Evolutionary conservation across 805 yeast species (phyloP).

Genomic region (Myxozyma udenii): DNA sequence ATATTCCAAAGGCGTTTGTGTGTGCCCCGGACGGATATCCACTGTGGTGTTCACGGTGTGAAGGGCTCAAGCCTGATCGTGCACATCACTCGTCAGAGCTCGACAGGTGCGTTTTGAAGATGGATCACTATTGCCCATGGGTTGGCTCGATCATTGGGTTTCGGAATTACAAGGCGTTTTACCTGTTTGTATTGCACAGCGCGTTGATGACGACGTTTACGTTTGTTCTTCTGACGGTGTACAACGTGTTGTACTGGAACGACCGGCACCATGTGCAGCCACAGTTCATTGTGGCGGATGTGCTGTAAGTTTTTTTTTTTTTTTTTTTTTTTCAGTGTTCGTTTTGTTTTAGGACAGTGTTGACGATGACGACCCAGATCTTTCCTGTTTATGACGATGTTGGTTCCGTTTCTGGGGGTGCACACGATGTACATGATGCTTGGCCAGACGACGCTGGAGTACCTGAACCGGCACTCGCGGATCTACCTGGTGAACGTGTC

Average conservation of each 20-base stretch:
- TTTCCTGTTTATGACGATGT: conserved; percentile 6
- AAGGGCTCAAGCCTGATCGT: conserved; percentile 62
- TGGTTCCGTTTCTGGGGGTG: conserved; percentile 8
- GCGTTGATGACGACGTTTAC: conserved; percentile 11
- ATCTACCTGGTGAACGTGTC: conserved; percentile 9
- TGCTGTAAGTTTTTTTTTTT: conserved; percentile 3
- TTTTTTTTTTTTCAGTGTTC: background rate
- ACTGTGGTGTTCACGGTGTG: conserved; percentile 67
- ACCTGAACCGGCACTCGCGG: conserved; percentile 14
- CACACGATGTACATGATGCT: conserved; percentile 19
- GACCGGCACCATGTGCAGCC: conserved; percentile 17
- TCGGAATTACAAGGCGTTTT: conserved; percentile 58
- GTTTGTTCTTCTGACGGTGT: conserved; percentile 17
- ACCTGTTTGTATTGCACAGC: conserved; percentile 42
- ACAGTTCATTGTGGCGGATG: conserved; percentile 24
- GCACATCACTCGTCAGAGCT: conserved; percentile 63
- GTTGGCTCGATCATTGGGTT: conserved; percentile 71
- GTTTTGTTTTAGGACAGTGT: background rate
- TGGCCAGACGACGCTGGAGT: conserved; percentile 23
- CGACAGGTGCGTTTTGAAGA: conserved; percentile 60
- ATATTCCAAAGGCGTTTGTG: conserved; percentile 57
- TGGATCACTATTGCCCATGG: conserved; percentile 79
- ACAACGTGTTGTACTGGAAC: conserved; percentile 9
- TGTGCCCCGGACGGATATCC: conserved; percentile 77
- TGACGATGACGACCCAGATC: conserved; percentile 5